These are phyloP conservation scores for Lachancea cidri DNA, from an alignment of 805 yeast genomes.

Conservation along the genomic window DNA sequence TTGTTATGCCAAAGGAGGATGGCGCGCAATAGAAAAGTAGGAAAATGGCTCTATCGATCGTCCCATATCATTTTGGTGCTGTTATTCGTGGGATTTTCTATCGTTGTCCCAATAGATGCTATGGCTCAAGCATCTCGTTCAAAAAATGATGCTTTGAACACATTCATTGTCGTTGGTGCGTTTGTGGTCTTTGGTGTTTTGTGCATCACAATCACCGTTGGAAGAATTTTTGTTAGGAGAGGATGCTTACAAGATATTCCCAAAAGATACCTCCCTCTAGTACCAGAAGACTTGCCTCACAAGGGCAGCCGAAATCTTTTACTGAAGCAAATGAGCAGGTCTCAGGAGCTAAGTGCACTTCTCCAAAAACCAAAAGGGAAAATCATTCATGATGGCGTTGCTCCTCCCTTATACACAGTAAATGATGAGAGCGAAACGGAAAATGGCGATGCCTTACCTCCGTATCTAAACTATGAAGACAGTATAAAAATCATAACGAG, in stretches of 20 bases:
- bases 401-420: constrained; percentile 33
- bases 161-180: constrained; percentile 73
- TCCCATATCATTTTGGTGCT: constrained; percentile 32
- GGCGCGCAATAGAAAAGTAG: constrained; percentile 1
- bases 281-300: constrained; percentile 52
- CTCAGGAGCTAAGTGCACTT: constrained; percentile 36
- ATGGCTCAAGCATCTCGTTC: constrained; percentile 53
- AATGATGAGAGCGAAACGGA: constrained; percentile 22
- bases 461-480: constrained; percentile 43
- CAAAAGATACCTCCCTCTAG: constrained; percentile 64
- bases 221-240: constrained; percentile 54
- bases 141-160: constrained; percentile 63
- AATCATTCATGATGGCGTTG: constrained; percentile 49
- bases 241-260: constrained; percentile 72
- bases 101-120: constrained; percentile 77
- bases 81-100: constrained; percentile 50
- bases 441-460: constrained; percentile 33
- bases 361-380: constrained; percentile 39
- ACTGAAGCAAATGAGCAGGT: constrained; percentile 36
- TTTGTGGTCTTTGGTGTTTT: constrained; percentile 54
- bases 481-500: constrained; percentile 57
- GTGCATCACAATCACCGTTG: constrained; percentile 46
- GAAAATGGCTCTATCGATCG: constrained; percentile 7
- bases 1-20: background rate
- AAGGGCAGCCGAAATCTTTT: constrained; percentile 38